A percentile compares a stretch with the other conserved stretches of the same genome.
phyloP scores from a whole-genome alignment of 805 yeast species.

The Blastobotrys americana region DNA sequence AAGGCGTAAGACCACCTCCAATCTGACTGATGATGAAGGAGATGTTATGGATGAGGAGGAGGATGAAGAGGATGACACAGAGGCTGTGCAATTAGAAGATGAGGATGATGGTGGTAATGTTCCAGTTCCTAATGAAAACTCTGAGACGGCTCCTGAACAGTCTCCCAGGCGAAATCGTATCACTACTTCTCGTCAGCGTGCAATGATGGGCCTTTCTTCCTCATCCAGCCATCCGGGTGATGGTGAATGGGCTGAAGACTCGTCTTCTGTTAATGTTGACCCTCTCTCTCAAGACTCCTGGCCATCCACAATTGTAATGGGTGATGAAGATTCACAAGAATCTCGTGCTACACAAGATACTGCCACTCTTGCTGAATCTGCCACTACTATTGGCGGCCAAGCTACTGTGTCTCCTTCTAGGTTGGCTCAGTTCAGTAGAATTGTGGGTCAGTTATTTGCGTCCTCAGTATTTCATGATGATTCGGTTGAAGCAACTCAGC shows the following conservation, averaged over 20 bases:
- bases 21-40: constrained; percentile 30
- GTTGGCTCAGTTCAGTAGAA: constrained; percentile 39
- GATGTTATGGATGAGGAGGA: constrained; percentile 42
- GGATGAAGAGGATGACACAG: constrained; percentile 35
- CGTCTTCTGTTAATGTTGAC: constrained; percentile 3
- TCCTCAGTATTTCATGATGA: constrained; percentile 40
- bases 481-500: constrained; percentile 34
- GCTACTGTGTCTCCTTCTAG: constrained; percentile 46
- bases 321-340: background rate
- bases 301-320: constrained; percentile 9
- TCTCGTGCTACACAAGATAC: background rate
- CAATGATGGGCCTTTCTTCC: too few relatives aligned
- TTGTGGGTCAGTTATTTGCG: constrained; percentile 42
- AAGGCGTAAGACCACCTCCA: constrained; percentile 29
- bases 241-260: constrained; percentile 4
- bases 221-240: constrained; percentile 6
- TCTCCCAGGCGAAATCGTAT: constrained; percentile 32
- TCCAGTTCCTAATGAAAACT: constrained; percentile 50
- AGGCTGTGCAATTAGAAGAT: constrained; percentile 15
- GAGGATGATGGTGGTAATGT: constrained; percentile 49
- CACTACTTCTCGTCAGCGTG: constrained; percentile 23
- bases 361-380: constrained; percentile 16
- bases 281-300: constrained; percentile 17
- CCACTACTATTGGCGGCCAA: constrained; percentile 17
- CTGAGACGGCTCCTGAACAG: constrained; percentile 31